Evolutionary conservation across 345 rosid species (phyloP).

Genomic region (Hibiscus syriacus): DNA sequence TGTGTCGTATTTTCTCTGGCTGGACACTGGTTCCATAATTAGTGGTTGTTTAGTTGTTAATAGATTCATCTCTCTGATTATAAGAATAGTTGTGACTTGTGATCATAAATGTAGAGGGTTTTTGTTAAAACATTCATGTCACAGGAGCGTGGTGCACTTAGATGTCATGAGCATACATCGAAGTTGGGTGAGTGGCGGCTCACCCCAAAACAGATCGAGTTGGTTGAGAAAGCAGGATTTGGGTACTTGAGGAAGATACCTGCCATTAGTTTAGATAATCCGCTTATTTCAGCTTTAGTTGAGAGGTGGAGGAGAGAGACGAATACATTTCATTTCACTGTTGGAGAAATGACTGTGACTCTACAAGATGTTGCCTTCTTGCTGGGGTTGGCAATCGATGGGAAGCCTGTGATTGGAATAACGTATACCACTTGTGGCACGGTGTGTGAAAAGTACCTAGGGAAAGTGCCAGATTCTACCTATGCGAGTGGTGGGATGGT

Average conservation of each 20-base stretch:
- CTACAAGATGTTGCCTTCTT: conserved; percentile 72
- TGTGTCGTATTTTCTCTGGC: not conserved
- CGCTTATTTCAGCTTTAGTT: conserved; percentile 83
- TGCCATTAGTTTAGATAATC: conserved; percentile 88
- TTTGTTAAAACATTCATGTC: not conserved
- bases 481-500: conserved; percentile 99
- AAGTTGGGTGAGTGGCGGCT: conserved; percentile 90
- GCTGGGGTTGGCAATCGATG: conserved; percentile 83
- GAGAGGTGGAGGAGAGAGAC: conserved; percentile 99
- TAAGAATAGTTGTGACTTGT: not conserved
- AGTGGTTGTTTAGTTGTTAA: not conserved
- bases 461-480: conserved; percentile 55
- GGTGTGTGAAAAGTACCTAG: conserved; percentile 66
- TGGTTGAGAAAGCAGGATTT: conserved; percentile 88
- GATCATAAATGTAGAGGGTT: not conserved
- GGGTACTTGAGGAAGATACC: conserved; percentile 82
- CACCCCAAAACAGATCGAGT: conserved; percentile 55
- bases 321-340: conserved; percentile 79
- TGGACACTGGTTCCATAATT: not conserved
- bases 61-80: not conserved
- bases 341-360: conserved; percentile 93
- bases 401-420: conserved; percentile 86
- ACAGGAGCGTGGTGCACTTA: conserved; percentile 94
- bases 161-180: conserved; percentile 96
- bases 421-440: conserved; percentile 69